Evolutionary conservation across 31 red algal species (phyloP), one percentile per base, ranked within the genome.

Genomic region (Porphyra umbilicalis): DNA sequence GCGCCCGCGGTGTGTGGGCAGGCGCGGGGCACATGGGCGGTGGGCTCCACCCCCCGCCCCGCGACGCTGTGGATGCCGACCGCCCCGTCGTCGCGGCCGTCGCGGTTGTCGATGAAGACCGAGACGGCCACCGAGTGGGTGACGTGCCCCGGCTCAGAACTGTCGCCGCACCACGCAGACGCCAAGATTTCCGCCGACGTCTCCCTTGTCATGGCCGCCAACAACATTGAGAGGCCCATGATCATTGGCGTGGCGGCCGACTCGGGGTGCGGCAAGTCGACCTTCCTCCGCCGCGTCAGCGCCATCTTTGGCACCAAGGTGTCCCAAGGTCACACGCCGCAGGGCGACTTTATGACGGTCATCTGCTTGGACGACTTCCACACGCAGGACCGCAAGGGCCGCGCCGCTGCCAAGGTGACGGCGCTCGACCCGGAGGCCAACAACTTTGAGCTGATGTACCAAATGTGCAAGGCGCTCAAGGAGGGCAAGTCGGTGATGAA

Each of bases 281-380:
- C 96, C 16, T 98, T 98, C 81, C 82, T 98, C 80, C 82, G 92
- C 25, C 84, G 96, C 33, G 93, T 98, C 32, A 91, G 83, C 35
- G 84, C 81, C 39, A 98, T 98, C 71, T 98, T 98, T 44, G 96
- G 96, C 33, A 91, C 93, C 76, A 82, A 98, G 32, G 91, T 98
- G 20, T 87, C 90, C 14, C 85, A 90, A 46, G 80, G 77, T 6
- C 93, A 98, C 80, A 98, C 96, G 37, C 93, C 93, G 81, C 90
- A 95, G 80, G 93, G 93, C 16, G 96, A 98, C 38, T 90, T 98
- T 67, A 91, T 95, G 34, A 91, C 96, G 81, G 96, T 98, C 32
- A 98, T 98, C 40, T 98, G 96, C 78, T 80, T 98, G 77, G 96
- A 98, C 85, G 96, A 98, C 80, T 98, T 87, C 81, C 96, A 98